Percentiles rank a stretch among this genome's conserved stretches.
phyloP scores from a whole-genome alignment of 2,329 filamentous ascomycete genomes.

The Dichotomopilus funicola region DNA sequence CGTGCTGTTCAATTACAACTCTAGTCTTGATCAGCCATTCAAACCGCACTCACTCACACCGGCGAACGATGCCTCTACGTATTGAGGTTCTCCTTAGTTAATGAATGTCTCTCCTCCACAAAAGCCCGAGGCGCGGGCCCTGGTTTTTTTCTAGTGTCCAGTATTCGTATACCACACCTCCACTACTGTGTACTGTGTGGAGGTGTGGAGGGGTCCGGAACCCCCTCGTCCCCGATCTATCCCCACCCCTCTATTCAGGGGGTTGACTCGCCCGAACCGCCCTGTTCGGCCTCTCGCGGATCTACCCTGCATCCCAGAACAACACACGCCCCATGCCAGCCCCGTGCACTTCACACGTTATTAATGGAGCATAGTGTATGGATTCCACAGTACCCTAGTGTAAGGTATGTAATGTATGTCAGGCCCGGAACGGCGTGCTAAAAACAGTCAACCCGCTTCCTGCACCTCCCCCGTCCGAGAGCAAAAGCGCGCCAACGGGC shows the following conservation, averaged over 20 bases:
- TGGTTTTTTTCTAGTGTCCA: no score
- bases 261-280: slow-evolving; percentile 12
- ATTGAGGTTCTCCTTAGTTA: no score
- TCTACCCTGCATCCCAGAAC: slow-evolving; percentile 17
- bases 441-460: slow-evolving; percentile 20
- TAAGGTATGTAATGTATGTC: slow-evolving; percentile 12
- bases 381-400: slow-evolving; percentile 15
- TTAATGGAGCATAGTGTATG: no score
- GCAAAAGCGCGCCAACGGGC: slow-evolving; percentile 10
- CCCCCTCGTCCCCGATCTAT: slow-evolving; percentile 8
- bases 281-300: slow-evolving; percentile 15
- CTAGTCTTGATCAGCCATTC: no score
- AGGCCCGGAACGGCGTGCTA: slow-evolving; percentile 20
- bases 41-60: no score
- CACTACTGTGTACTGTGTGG: neutral
- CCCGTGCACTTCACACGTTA: slow-evolving; percentile 15
- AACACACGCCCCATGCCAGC: slow-evolving; percentile 12
- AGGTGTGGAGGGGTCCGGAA: neutral
- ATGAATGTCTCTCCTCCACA: no score
- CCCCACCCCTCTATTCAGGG: slow-evolving; percentile 14
- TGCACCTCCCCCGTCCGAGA: slow-evolving; percentile 15
- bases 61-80: no score
- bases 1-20: neutral
- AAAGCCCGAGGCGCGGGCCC: no score
- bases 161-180: neutral